These are phyloP conservation scores for Macrolepiota albuminosa DNA, from an alignment of 768 basidiomycete genomes.

Conservation along the genomic window DNA sequence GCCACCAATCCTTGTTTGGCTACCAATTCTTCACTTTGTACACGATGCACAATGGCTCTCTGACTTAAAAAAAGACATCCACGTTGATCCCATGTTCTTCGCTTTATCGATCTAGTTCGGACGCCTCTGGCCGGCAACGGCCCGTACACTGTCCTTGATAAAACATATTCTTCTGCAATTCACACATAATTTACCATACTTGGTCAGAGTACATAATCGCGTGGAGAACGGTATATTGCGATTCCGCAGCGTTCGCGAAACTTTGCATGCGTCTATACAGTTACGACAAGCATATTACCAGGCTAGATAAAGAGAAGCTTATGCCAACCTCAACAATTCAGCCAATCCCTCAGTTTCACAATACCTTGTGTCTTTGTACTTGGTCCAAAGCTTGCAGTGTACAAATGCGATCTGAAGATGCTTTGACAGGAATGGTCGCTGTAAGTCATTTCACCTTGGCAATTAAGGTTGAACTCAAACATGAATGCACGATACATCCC, in stretches of 20 bases:
- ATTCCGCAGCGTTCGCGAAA: background rate
- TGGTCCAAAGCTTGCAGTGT: background rate
- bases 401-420: background rate
- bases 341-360: background rate
- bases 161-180: background rate
- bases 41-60: slow-evolving; percentile 15
- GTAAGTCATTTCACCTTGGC: background rate
- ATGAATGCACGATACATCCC: slow-evolving; percentile 1
- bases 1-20: slow-evolving; percentile 24
- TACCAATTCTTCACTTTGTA: slow-evolving; percentile 21
- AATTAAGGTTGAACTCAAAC: background rate
- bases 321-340: background rate
- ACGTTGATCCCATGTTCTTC: slow-evolving; percentile 1
- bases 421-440: background rate
- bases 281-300: background rate
- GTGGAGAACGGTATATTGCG: background rate
- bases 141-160: background rate
- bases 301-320: background rate
- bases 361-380: background rate
- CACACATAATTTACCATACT: background rate
- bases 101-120: slow-evolving; percentile 8
- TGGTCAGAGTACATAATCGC: background rate
- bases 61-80: background rate
- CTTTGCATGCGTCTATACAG: background rate
- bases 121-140: background rate